Base-by-base conservation (phyloP, 495 filamentous ascomycete species). In the Gamarada debralockiae region DNA sequence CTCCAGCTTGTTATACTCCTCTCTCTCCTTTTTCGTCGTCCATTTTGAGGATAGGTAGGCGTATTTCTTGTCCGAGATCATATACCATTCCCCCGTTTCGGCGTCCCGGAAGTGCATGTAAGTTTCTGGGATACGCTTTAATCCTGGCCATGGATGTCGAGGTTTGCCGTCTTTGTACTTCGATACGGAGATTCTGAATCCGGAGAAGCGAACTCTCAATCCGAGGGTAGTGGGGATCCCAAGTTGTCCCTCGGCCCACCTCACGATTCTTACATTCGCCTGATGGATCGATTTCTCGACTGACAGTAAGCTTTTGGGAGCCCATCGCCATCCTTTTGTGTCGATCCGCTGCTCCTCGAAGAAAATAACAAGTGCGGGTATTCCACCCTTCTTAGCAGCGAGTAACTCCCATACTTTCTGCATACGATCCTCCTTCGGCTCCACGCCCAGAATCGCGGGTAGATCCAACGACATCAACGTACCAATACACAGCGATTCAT, bases 401-500 rank as follows among this genome's bases (percentile, higher is more conserved):
- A 64, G 13, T 3, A 60, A 33, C 36, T 52, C 25, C 61, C 61
- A 66, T 12, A 64, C 38, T n/a, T 37, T 45, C 15, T 23, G 15
- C 61, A 66, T 64, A 20, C 64, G 55, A 17, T 58, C 37, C 2
- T 52, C 42, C 36, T 42, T 20, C 18, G 23, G 14, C 22, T 23
- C 31, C 3, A 59, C 45, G 9, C 21, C 40, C n/a, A 65, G 44
- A 33, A 67, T 60, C 3, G 31, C 5, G 1, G 48, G 17, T 5
- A 66, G 29, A 18, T 53, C 21, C 2, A 66, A 25, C 17, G 21
- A 47, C 37, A 70, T 41, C 17, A 70, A 59, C 10, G 63, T 66
- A 15, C 58, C 63, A 40, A 67, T 66, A 53, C 66, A 67, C 15
- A 70, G 54, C 2, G 67, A 39, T 48, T 69, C 67, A 52, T 69